A percentile compares a stretch with the other conserved stretches of the same genome.
Evolutionary conservation across 2,329 filamentous ascomycete species (phyloP).

Genomic region (Dactylellina drechsleri): DNA sequence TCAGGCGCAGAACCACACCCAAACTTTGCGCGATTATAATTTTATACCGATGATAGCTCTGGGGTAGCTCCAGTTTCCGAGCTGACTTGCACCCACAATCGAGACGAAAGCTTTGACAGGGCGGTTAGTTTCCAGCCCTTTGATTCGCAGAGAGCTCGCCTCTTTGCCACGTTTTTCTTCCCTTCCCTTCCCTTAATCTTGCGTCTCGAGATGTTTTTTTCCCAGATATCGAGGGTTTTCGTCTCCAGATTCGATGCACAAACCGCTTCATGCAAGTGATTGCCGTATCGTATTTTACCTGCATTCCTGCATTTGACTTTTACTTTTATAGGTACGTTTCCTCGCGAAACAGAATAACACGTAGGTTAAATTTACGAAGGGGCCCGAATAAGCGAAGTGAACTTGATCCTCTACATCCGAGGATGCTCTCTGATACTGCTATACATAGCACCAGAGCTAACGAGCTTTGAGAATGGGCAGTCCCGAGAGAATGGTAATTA

Average conservation of each 20-base stretch:
- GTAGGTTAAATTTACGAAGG: constrained; percentile 22
- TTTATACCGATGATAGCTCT: constrained; percentile 4
- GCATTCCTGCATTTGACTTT: constrained; percentile 51
- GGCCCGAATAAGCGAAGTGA: constrained; percentile 7
- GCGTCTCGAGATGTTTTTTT: constrained; percentile 6
- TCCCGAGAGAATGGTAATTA: not conserved
- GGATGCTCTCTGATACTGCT: not conserved
- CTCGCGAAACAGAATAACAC: not conserved
- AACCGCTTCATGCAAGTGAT: constrained; percentile 53
- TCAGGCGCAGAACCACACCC: constrained; percentile 24
- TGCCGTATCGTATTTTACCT: constrained; percentile 27
- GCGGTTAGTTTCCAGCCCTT: constrained; percentile 23
- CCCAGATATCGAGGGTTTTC: constrained; percentile 1
- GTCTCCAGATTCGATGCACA: constrained; percentile 18
- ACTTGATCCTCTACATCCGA: not conserved
- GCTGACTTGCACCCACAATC: constrained; percentile 15
- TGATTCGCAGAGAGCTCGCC: constrained; percentile 46
- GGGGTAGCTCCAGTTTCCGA: constrained; percentile 13
- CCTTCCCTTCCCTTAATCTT: not conserved
- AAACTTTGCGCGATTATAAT: constrained; percentile 15
- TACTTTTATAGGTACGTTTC: constrained; percentile 12
- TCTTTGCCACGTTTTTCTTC: not conserved
- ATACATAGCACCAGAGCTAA: constrained; percentile 2
- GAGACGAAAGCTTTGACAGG: constrained; percentile 38
- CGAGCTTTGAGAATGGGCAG: not conserved